phyloP scores from a whole-genome alignment of 805 yeast species.

The Saturnispora sanitii region DNA sequence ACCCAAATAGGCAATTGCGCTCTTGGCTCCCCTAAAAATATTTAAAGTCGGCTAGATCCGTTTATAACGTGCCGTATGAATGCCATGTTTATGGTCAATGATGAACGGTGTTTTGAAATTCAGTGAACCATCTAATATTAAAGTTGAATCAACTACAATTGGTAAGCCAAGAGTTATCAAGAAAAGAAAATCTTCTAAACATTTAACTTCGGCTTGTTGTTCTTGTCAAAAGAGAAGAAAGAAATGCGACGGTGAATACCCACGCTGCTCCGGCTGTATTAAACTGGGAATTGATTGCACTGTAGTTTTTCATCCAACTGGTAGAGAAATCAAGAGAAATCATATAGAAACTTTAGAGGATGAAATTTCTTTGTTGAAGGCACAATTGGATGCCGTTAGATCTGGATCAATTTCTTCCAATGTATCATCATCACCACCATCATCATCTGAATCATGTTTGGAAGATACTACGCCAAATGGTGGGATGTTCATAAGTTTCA shows the following conservation, averaged over 20 bases:
- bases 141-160: no score
- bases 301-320: constrained; percentile 38
- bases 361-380: constrained; percentile 12
- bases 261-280: constrained; percentile 36
- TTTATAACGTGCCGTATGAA: neutral
- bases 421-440: neutral
- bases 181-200: constrained; percentile 15
- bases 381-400: neutral
- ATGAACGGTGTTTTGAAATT: no score
- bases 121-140: no score
- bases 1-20: neutral
- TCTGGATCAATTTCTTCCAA: neutral
- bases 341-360: constrained; percentile 37
- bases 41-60: neutral
- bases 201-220: constrained; percentile 40
- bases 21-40: neutral
- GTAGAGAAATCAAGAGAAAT: constrained; percentile 37
- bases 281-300: constrained; percentile 35
- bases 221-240: constrained; percentile 39
- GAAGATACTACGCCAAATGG: no score
- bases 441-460: neutral
- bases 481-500: no score
- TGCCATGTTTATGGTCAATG: no score
- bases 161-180: neutral
- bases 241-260: constrained; percentile 43